Percentiles rank a stretch among this genome's conserved stretches.
phyloP scores from a whole-genome alignment of 768 basidiomycete genomes.

The Tephrocybe sp. region DNA sequence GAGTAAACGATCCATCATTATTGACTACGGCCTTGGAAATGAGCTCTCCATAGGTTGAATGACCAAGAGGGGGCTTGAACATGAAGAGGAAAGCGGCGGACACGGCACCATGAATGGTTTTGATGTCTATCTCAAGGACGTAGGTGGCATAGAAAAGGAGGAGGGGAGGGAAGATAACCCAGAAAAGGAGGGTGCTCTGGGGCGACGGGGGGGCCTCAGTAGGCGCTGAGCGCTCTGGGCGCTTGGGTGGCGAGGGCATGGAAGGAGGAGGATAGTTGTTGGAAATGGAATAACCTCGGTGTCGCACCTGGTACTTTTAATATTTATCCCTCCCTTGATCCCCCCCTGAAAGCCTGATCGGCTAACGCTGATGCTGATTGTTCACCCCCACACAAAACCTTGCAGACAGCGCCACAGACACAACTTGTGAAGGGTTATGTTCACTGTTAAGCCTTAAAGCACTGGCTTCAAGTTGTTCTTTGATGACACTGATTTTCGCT shows the following conservation, averaged over 20 bases:
- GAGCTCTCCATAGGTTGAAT: conserved; percentile 6
- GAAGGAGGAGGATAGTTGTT: no score
- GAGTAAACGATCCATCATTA: conserved; percentile 27
- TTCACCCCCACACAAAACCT: no score
- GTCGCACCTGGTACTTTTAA: no score
- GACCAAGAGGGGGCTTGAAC: conserved; percentile 14
- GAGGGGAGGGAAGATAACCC: conserved; percentile 14
- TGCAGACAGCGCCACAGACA: no score
- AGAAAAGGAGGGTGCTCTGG: conserved; percentile 11
- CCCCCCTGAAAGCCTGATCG: no score
- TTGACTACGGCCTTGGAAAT: neutral
- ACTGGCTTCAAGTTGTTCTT: neutral
- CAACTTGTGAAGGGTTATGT: no score
- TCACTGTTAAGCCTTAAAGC: no score
- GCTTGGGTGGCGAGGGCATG: neutral
- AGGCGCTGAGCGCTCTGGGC: neutral
- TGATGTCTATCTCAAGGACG: conserved; percentile 13
- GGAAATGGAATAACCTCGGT: no score
- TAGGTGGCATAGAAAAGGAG: conserved; percentile 18
- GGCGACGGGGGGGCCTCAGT: neutral
- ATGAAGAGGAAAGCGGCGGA: conserved; percentile 7
- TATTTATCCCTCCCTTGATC: no score
- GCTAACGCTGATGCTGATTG: no score
- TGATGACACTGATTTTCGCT: no score
- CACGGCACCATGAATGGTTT: conserved; percentile 3